Conservation (phyloP, 768 basidiomycete species). For the Tulasnella sp. region DNA sequence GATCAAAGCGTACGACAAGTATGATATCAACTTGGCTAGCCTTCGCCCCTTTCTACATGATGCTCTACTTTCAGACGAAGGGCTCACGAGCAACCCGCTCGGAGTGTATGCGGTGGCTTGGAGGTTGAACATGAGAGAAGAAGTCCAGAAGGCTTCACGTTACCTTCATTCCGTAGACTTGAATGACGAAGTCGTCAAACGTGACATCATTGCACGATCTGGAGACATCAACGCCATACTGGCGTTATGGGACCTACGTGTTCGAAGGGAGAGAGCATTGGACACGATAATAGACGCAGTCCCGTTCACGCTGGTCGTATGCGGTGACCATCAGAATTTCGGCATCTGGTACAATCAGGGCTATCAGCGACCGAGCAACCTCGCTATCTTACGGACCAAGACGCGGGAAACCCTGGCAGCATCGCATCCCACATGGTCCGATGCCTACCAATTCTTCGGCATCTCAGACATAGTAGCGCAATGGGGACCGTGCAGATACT, state of each 20-base stretch:
- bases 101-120: constrained; percentile 7
- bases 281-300: neutral
- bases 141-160: neutral
- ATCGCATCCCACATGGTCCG: neutral
- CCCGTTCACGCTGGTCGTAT: neutral
- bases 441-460: neutral
- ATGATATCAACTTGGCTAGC: neutral
- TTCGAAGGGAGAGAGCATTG: neutral
- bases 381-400: neutral
- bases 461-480: neutral
- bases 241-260: neutral
- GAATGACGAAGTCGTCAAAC: neutral
- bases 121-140: neutral
- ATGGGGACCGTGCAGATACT: too few relatives aligned
- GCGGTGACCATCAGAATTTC: neutral
- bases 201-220: neutral
- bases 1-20: constrained; percentile 9
- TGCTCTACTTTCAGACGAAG: neutral
- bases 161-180: neutral
- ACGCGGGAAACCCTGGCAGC: neutral
- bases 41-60: neutral
- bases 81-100: neutral
- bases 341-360: neutral
- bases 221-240: neutral
- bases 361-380: too few relatives aligned